Conservation (phyloP, 208 protist genomes). For the Herpetomonas samuelpessoai region DNA sequence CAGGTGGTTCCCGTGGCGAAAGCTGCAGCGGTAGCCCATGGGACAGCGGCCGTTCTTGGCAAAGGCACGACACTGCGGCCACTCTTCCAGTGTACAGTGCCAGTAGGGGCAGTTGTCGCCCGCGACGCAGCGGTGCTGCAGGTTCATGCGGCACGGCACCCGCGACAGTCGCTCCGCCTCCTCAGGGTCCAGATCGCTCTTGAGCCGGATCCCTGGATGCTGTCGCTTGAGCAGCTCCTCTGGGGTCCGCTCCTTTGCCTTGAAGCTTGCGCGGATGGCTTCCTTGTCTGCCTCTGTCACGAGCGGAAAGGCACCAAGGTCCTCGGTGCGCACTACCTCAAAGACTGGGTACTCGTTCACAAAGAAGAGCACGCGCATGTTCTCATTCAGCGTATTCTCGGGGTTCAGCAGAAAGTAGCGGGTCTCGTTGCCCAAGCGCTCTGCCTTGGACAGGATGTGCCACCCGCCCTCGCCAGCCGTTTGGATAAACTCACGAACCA, state of each 20-base stretch:
- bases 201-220: constrained; percentile 31
- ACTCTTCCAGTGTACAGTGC: constrained; percentile 66
- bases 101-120: constrained; percentile 66
- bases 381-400: constrained; percentile 63
- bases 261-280: constrained; percentile 66
- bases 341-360: constrained; percentile 88
- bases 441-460: constrained; percentile 58
- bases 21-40: constrained; percentile 63
- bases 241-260: constrained; percentile 24
- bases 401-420: constrained; percentile 68
- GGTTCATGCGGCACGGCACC: constrained; percentile 73
- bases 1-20: constrained; percentile 50
- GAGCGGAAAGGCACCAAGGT: constrained; percentile 37
- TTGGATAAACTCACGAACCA: constrained; percentile 38
- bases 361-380: constrained; percentile 77
- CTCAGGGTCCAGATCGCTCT: constrained; percentile 37
- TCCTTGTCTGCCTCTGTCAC: constrained; percentile 78
- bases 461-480: constrained; percentile 21
- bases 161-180: constrained; percentile 36
- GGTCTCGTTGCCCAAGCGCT: constrained; percentile 52
- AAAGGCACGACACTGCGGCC: constrained; percentile 66
- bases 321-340: constrained; percentile 43
- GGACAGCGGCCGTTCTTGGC: constrained; percentile 47
- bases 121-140: constrained; percentile 41
- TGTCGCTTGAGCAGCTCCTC: constrained; percentile 15